Conservation (phyloP, 345 rosid genomes). For the Gossypium sturtianum region DNA sequence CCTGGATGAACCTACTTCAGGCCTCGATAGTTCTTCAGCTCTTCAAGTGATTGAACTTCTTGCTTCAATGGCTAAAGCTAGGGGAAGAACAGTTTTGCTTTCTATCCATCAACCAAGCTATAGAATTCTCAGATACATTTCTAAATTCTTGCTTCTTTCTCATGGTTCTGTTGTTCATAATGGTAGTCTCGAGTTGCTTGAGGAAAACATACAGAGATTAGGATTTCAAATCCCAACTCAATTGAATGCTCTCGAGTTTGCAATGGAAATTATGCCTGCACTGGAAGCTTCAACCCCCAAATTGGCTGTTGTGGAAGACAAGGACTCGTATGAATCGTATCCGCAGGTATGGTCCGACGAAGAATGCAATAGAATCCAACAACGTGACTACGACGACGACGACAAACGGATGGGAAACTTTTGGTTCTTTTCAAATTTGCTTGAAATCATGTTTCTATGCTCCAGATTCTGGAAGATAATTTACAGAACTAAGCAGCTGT, state of each 20-base stretch:
- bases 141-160: slow-evolving; percentile 55
- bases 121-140: slow-evolving; percentile 62
- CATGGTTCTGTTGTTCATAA: slow-evolving; percentile 46
- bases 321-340: not conserved
- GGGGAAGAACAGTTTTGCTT: slow-evolving; percentile 54
- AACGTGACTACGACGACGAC: slow-evolving; percentile 13
- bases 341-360: slow-evolving; percentile 28
- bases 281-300: slow-evolving; percentile 34
- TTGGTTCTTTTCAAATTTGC: slow-evolving; percentile 23
- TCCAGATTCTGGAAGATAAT: slow-evolving; percentile 79
- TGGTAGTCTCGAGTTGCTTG: slow-evolving; percentile 57
- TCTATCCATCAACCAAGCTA: slow-evolving; percentile 74
- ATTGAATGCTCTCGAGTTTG: slow-evolving; percentile 64
- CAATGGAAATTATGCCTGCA: slow-evolving; percentile 67
- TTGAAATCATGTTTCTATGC: slow-evolving; percentile 59
- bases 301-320: not conserved
- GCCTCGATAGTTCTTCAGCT: slow-evolving; percentile 76
- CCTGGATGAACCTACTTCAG: slow-evolving; percentile 90
- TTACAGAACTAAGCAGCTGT: slow-evolving; percentile 72
- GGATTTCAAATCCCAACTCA: slow-evolving; percentile 71
- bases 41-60: slow-evolving; percentile 79
- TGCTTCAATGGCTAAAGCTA: slow-evolving; percentile 56
- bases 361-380: slow-evolving; percentile 12
- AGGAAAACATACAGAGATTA: slow-evolving; percentile 45
- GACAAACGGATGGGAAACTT: not conserved